Evolutionary conservation across 2,329 filamentous ascomycete species (phyloP), one percentile per base, ranked within the genome.

Genomic region (Drechslera avenae): DNA sequence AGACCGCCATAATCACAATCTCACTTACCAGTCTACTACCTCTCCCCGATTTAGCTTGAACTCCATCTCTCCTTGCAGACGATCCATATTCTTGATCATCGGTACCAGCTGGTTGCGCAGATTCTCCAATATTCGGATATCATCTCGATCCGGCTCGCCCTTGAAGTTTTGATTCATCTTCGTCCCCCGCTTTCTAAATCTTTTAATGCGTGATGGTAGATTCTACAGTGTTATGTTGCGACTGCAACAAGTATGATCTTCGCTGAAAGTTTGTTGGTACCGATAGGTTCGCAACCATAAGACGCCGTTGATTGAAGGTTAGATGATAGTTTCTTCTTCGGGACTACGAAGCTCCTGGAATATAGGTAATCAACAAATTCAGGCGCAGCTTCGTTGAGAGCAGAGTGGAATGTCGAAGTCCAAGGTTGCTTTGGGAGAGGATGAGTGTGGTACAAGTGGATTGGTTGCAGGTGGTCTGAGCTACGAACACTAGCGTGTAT

Each of bases 121-220:
- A 31, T 54, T 50, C 28, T 67, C 64, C 8, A 67, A 41, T 33
- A 57, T 34, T 41, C 59, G 47, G 9, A 61, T 51, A 37, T 67
- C 64, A 31, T 67, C 63, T n/a, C 54, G 52, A 43, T 56, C 54
- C 6, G 60, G 60, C 40, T 57, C 52, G 32, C 63, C 63, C 19
- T 57, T 46, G 42, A 66, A 66, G 52, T 65, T 65, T 34, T 58
- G 55, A 46, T 66, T 65, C 63, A 66, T 66, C 1, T 49, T 43
- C 49, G 39, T 28, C 33, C 28, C 28, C 3, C 23, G 19, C 7
- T 19, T 50, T 31, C 43, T 14, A 23, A 41, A 44, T 47, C 31
- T 53, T 54, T 39, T 18, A 5, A 18, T 30, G 6, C 39, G 10
- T 18, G 17, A 5, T 26, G 9, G 3, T 13, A 9, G 19, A 14